These are phyloP conservation scores for Pyronema omphalodes DNA, from an alignment of 495 filamentous ascomycete species.

Conservation along the genomic window DNA sequence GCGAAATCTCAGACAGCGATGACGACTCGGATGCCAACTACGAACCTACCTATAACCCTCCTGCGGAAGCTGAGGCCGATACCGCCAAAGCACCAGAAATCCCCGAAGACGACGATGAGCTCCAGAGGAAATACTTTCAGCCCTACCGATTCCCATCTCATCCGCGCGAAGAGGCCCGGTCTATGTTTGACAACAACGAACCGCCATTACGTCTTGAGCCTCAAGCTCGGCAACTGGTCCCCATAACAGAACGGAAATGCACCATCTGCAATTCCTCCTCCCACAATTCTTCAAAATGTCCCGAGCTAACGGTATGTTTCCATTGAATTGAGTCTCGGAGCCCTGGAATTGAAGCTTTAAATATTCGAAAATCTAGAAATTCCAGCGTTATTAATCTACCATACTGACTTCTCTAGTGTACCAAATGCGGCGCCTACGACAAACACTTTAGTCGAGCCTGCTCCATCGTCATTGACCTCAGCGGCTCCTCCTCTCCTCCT, in stretches of 20 bases:
- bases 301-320: slow-evolving; percentile 13
- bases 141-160: slow-evolving; percentile 10
- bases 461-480: slow-evolving; percentile 4
- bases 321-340: not conserved
- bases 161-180: slow-evolving; percentile 11
- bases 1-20: not conserved
- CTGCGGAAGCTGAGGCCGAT: not conserved
- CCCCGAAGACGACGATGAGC: not conserved
- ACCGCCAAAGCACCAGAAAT: not conserved
- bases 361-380: no score
- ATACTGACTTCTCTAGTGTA: slow-evolving; percentile 11
- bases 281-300: slow-evolving; percentile 9
- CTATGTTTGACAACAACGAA: slow-evolving; percentile 7
- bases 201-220: not conserved
- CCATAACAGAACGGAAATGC: slow-evolving; percentile 6
- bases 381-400: not conserved
- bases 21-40: not conserved
- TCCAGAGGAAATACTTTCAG: slow-evolving; percentile 17
- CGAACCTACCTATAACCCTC: not conserved
- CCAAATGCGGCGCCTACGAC: slow-evolving; percentile 15
- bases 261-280: slow-evolving; percentile 9
- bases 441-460: slow-evolving; percentile 23
- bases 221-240: not conserved
- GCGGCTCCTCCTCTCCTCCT: not conserved
- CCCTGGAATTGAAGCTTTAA: no score